Conservation (phyloP, 1,284 basidiomycete genomes). For the Marasmius sp. region DNA sequence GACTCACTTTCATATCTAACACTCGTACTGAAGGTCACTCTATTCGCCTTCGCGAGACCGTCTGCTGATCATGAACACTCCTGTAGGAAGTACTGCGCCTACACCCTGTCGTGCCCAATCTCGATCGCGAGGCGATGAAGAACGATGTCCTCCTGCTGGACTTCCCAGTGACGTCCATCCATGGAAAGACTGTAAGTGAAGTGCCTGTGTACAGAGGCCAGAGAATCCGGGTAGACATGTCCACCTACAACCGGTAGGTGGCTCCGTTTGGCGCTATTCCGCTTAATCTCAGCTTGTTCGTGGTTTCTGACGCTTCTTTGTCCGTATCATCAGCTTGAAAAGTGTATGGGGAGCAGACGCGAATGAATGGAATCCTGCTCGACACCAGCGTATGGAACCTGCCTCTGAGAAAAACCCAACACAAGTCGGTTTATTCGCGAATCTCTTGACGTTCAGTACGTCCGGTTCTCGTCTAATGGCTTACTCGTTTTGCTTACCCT, state of each 20-base stretch:
- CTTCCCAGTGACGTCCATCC: conserved; percentile 14
- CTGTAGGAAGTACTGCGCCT: conserved; percentile 22
- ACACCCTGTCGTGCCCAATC: conserved; percentile 18
- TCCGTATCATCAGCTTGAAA: not conserved
- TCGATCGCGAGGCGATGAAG: conserved; percentile 16
- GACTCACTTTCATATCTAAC: not conserved
- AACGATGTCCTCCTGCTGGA: conserved; percentile 23
- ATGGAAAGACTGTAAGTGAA: conserved; percentile 15
- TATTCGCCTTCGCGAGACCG: too few relatives aligned
- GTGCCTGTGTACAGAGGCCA: conserved; percentile 23
- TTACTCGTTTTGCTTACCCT: not conserved
- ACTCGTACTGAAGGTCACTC: not conserved
- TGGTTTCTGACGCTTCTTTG: not conserved
- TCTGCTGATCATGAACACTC: not conserved
- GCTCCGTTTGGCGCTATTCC: too few relatives aligned
- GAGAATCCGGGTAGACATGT: conserved; percentile 12
- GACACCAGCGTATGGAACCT: conserved; percentile 4
- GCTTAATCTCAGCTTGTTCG: not conserved
- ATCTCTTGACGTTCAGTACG: conserved; percentile 7
- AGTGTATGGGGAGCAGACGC: conserved; percentile 15
- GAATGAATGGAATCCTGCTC: conserved; percentile 11
- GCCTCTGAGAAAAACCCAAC: not conserved
- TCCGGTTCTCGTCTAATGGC: not conserved
- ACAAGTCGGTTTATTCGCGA: conserved; percentile 8
- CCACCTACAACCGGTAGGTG: conserved; percentile 8